Evolutionary conservation across 225 moss, liverwort and hornwort genomes (phyloP).

Genomic region (Pseudisothecium myosuroides): DNA sequence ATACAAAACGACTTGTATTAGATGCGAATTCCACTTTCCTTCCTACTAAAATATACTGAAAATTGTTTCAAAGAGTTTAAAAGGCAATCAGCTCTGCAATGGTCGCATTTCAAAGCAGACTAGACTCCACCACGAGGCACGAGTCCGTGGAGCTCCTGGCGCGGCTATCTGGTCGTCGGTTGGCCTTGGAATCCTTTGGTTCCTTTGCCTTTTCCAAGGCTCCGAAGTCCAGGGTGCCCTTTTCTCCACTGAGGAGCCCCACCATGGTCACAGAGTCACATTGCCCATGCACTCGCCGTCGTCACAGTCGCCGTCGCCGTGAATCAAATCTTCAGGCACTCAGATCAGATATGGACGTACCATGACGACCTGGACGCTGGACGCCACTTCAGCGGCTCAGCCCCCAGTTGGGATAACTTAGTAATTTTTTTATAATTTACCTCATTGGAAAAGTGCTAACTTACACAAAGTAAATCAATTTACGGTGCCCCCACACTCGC

Average conservation of each 20-base stretch:
- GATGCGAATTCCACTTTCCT: no score
- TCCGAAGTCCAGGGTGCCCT: not conserved
- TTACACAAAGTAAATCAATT: no score
- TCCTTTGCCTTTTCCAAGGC: not conserved
- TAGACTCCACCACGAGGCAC: no score
- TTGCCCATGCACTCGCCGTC: not conserved
- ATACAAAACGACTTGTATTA: no score
- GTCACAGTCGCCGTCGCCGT: not conserved
- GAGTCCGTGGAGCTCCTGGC: no score
- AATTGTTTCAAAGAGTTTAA: no score
- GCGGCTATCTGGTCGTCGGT: not conserved
- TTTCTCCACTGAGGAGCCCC: not conserved
- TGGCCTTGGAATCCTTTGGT: not conserved
- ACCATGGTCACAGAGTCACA: not conserved
- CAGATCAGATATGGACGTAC: not conserved
- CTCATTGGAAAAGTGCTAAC: not conserved
- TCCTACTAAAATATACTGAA: no score
- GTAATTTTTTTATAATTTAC: not conserved
- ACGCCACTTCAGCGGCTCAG: not conserved
- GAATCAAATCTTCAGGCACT: not conserved
- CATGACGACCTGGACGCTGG: not conserved
- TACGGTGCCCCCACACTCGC: no score
- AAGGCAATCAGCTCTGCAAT: no score
- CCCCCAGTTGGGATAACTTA: not conserved
- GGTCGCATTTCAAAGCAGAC: no score